Percentiles rank a stretch among this genome's conserved stretches.
Evolutionary conservation across 805 yeast species (phyloP).

Genomic region (Saccharomyces mikatae): DNA sequence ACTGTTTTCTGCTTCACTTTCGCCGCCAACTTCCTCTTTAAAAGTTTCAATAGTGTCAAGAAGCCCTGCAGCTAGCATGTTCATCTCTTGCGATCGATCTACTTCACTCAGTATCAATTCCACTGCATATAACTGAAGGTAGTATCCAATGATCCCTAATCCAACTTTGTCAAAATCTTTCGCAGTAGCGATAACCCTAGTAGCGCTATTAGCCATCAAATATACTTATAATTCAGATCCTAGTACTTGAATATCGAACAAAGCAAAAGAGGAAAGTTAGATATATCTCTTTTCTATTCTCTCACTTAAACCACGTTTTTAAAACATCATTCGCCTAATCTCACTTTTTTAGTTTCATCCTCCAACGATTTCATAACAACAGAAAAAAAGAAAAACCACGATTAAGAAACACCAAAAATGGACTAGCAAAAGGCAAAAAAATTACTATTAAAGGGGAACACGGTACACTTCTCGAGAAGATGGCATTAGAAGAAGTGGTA

Average conservation of each 20-base stretch:
- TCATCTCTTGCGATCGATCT: constrained; percentile 53
- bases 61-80: constrained; percentile 49
- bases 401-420: background rate
- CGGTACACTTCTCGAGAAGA: background rate
- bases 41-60: constrained; percentile 63
- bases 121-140: constrained; percentile 50
- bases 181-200: constrained; percentile 15
- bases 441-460: background rate
- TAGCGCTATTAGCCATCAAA: background rate
- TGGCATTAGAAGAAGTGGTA: constrained; percentile 15
- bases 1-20: constrained; percentile 20
- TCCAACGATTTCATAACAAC: background rate
- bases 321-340: background rate
- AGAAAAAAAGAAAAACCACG: background rate
- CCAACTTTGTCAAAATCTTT: constrained; percentile 21
- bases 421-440: background rate
- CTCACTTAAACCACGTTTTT: background rate
- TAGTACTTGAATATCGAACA: background rate
- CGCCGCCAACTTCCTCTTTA: constrained; percentile 32
- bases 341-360: background rate
- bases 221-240: background rate
- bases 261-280: background rate
- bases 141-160: constrained; percentile 24
- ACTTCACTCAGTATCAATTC: constrained; percentile 58
- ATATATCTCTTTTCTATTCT: too few species aligned